Conservation (phyloP, 2,329 filamentous ascomycete species). For the Ophiostoma quercus region DNA sequence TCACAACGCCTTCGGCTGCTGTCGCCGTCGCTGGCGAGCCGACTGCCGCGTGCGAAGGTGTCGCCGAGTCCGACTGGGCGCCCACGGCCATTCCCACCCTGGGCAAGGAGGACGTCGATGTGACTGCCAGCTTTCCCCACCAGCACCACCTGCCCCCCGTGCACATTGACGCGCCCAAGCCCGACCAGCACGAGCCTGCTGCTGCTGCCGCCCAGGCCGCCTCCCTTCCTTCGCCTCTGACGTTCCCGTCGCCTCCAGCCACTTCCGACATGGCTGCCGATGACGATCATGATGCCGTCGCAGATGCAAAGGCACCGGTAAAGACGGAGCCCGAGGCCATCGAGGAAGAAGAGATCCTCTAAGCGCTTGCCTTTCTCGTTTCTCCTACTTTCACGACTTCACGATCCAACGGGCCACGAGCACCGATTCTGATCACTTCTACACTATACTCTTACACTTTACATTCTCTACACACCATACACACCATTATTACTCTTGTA, state of each 20-base stretch:
- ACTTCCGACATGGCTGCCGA: constrained; percentile 21
- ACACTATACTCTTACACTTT: background rate
- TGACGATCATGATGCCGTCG: constrained; percentile 5
- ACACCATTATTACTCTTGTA: constrained; percentile 1
- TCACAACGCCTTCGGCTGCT: constrained; percentile 24
- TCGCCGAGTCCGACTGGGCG: background rate
- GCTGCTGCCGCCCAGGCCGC: background rate
- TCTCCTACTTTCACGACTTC: too few species aligned
- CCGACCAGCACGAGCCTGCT: background rate
- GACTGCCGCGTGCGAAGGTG: background rate
- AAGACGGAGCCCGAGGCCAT: background rate
- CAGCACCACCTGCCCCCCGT: constrained; percentile 9
- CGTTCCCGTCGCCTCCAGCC: constrained; percentile 16
- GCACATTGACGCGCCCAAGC: background rate
- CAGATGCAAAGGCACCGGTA: background rate
- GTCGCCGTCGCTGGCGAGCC: constrained; percentile 12
- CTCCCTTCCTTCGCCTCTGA: constrained; percentile 23
- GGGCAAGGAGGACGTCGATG: background rate
- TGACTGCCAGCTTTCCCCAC: background rate
- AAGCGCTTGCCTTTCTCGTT: background rate
- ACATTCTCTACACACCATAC: background rate
- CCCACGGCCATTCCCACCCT: background rate
- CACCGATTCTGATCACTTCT: background rate
- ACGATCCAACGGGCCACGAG: background rate
- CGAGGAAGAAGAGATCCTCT: background rate